Conservation (phyloP, 805 yeast genomes). For the Maudiozyma pseudohumilis region DNA sequence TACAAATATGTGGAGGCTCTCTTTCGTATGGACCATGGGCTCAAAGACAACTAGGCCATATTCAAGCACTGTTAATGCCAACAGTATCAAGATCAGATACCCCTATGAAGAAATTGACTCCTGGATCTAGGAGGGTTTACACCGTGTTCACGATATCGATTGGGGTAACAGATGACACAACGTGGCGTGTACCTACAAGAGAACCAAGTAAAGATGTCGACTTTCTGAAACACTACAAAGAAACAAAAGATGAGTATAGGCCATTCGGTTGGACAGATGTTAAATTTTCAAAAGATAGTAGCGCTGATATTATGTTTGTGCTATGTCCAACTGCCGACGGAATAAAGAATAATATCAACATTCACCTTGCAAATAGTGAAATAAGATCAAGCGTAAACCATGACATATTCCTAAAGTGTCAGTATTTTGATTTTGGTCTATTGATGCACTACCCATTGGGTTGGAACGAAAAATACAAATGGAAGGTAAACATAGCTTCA, state of each 20-base stretch:
- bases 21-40: constrained; percentile 94
- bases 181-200: constrained; percentile 69
- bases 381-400: constrained; percentile 82
- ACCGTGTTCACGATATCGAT: constrained; percentile 48
- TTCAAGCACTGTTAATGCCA: constrained; percentile 65
- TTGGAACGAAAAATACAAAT: constrained; percentile 73
- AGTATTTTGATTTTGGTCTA: constrained; percentile 43
- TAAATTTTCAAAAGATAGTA: constrained; percentile 46
- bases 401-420: constrained; percentile 60
- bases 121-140: constrained; percentile 48
- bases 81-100: constrained; percentile 45
- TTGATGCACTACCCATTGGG: constrained; percentile 60
- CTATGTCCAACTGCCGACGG: constrained; percentile 48
- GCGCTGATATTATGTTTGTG: constrained; percentile 37
- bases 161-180: constrained; percentile 52
- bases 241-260: constrained; percentile 34
- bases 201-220: constrained; percentile 68
- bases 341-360: constrained; percentile 39
- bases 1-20: constrained; percentile 50
- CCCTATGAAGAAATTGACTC: constrained; percentile 32
- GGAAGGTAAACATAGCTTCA: constrained; percentile 52
- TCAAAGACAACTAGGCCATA: constrained; percentile 63
- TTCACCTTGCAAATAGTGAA: constrained; percentile 47
- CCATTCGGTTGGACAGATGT: constrained; percentile 92
- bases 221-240: constrained; percentile 28